These are phyloP conservation scores for Xylaria curta DNA, from an alignment of 495 filamentous ascomycete genomes.

Conservation along the genomic window DNA sequence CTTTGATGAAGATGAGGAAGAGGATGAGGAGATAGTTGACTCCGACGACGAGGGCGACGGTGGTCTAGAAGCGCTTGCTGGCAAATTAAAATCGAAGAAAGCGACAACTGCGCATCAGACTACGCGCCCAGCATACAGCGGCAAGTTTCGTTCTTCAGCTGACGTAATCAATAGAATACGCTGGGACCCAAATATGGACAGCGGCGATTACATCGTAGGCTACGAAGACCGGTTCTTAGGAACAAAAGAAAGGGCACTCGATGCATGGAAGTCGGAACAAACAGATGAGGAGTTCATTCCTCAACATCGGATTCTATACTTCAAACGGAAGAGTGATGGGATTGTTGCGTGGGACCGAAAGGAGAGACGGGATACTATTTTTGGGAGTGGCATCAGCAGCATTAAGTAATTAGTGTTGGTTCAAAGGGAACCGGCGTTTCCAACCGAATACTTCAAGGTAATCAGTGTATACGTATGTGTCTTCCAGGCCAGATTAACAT, in stretches of 20 bases:
- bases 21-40: conserved; percentile 33
- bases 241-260: conserved; percentile 64
- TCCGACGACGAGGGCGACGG: conserved; percentile 33
- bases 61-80: not conserved
- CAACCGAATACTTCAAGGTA: not conserved
- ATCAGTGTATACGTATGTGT: not conserved
- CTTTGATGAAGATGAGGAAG: conserved; percentile 38
- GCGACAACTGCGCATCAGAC: conserved; percentile 9
- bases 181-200: conserved; percentile 70
- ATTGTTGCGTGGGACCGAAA: conserved; percentile 65
- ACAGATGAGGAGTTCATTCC: conserved; percentile 89
- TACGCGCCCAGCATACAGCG: conserved; percentile 28
- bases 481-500: not conserved
- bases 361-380: conserved; percentile 50
- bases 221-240: conserved; percentile 79
- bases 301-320: conserved; percentile 77
- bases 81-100: conserved; percentile 29
- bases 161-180: conserved; percentile 77
- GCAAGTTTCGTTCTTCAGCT: conserved; percentile 51
- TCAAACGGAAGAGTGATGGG: conserved; percentile 66
- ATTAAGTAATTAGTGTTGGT: not conserved
- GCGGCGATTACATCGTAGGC: conserved; percentile 70
- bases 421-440: not conserved
- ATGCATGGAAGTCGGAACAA: conserved; percentile 73
- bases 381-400: conserved; percentile 46